Conservation (phyloP, 352 stramenopile genomes). For the Phytophthora niederhauseri region DNA sequence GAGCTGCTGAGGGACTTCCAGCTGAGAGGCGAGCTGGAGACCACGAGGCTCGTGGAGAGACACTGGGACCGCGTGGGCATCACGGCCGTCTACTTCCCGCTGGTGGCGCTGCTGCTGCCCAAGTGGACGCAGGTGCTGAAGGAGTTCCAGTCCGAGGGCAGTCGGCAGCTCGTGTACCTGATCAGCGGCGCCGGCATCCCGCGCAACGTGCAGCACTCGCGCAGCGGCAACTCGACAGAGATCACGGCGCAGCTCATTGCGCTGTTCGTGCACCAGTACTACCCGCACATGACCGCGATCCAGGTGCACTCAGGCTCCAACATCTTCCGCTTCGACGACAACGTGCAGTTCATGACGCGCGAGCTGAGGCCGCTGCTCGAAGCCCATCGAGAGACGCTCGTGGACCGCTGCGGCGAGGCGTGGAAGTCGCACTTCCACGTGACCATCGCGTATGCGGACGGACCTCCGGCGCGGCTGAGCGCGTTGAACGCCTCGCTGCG, state of each 20-base stretch:
- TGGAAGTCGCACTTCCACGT: constrained; percentile 96
- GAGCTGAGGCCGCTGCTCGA: constrained; percentile 95
- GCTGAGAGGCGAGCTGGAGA: constrained; percentile 62
- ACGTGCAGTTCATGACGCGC: constrained; percentile 97
- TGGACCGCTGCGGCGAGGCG: constrained; percentile 88
- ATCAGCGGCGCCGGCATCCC: constrained; percentile 96
- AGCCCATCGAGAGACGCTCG: constrained; percentile 93
- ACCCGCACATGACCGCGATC: constrained; percentile 94
- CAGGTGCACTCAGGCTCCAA: constrained; percentile 97
- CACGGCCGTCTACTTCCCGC: constrained; percentile 94
- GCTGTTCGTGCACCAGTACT: constrained; percentile 93
- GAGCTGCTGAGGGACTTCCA: constrained; percentile 69
- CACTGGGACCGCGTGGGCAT: constrained; percentile 76
- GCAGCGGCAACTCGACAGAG: constrained; percentile 96
- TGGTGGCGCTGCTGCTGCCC: constrained; percentile 94
- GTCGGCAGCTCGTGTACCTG: constrained; percentile 95
- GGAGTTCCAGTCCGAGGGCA: constrained; percentile 79
- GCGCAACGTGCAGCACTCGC: constrained; percentile 92
- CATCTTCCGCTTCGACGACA: constrained; percentile 96
- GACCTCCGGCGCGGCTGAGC: constrained; percentile 94
- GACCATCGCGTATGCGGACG: constrained; percentile 97
- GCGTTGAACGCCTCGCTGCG: constrained; percentile 96
- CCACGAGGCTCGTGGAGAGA: constrained; percentile 59
- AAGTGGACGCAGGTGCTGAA: constrained; percentile 90
- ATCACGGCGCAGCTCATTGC: constrained; percentile 92